Evolutionary conservation across 2,329 filamentous ascomycete species (phyloP), one percentile per base, ranked within the genome.

Genomic region (Microcyclospora tardicrescens): DNA sequence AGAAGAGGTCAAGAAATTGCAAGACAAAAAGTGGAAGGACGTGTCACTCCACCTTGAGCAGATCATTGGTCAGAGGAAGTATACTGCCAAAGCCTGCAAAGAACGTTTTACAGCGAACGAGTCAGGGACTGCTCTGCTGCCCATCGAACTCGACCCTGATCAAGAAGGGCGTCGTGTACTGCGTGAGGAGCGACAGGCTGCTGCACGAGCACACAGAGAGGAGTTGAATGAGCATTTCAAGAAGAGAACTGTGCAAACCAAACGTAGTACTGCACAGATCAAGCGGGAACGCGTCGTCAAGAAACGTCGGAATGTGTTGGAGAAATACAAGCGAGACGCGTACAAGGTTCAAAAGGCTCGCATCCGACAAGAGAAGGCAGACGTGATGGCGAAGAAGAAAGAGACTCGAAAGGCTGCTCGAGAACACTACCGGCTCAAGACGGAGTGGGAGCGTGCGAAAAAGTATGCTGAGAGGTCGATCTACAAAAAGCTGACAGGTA

Each of bases 1-100:
- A 33, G 53, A 58, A 34, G 59, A 64, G 37, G 53, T 63, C 33
- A 52, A 61, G 44, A 59, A 61, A 29, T 47, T 65, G 24, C 54
- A 60, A 35, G 53, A 60, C n/a, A 61, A 58, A 52, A 65, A 63
- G 44, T 72, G 66, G 61, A 43, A 44, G 30, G 49, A 54, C 5
- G 38, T 60, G 33, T 49, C 56, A 29, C 33, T 39, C 31, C 57
- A 62, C 16, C 52, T 63, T 30, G 62, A 67, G 49, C 61, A 63
- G 34, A 59, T 61, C 30, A 41, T 51, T 10, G 28, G 36, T 2
- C 46, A 49, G 40, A 49, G 47, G 39, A 59, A 66, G 38, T 71
- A 68, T 58, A 64, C 64, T 13, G 58, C 58, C 15, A 62, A 61
- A 9, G 67, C 68, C 15, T 70, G 67, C 51, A 53, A 58, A 14